Base-by-base conservation (phyloP, 225 moss, liverwort and hornwort species). In the Polytrichum formosum region DNA sequence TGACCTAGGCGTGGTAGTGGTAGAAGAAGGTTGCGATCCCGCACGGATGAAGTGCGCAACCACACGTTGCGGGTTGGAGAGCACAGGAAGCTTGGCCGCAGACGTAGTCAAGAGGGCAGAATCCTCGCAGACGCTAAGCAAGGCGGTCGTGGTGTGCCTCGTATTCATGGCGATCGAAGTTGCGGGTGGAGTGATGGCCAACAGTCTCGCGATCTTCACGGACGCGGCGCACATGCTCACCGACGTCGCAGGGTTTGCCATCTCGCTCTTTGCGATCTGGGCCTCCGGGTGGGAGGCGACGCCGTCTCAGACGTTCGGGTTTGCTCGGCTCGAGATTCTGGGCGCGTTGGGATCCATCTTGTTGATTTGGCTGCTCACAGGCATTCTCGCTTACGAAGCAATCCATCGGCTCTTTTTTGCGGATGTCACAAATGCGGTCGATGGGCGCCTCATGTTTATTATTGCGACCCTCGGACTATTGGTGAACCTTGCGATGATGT, bases 241-340 rank as follows among this genome's bases (percentile, higher is more conserved):
- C 3, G 97, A 98, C 64, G 94, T 98, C 23, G 94, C 97, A 13
- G 90, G 97, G 54, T 98, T 98, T 28, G 97, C 92, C 0, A 87
- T 98, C 2, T 98, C 97, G 7, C 81, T 98, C 59, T 98, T 98
- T 31, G 97, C 94, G 28, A 89, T 98, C 53, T 98, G 97, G 97
- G 94, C 94, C 20, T 89, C 89, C 26, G 92, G 96, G 6, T 97
- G 93, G 96, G 96, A 88, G 61, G 93, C 96, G 23, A 90, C 91
- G 20, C 85, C 82, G 13, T 78, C 82, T 58, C 94, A 91, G 68
- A 85, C 86, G 2, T 98, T 90, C 71, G 97, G 97, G 4, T 98
- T 85, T 64, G 85, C 89, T 53, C 78, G 97, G 55, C 56, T 92
- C 67, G 97, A 94, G 78, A 92, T 98, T 18, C 53, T 98, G 25